Percentiles rank a stretch among this genome's conserved stretches.
These are phyloP conservation scores for Petunia hybrid DNA, from an alignment of 305 asterid species.

Conservation along the genomic window DNA sequence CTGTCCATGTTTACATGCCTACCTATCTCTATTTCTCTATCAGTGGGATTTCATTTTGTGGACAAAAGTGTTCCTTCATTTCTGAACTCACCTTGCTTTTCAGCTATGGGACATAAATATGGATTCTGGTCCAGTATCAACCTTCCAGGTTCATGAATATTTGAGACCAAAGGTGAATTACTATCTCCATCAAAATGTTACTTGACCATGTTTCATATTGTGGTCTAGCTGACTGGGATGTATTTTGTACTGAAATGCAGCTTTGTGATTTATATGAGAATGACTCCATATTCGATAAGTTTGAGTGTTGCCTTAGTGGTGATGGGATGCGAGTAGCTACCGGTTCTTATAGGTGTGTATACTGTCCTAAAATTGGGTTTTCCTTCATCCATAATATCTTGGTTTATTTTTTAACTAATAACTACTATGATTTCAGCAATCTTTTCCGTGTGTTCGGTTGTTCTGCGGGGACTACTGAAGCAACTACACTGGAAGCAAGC, in stretches of 20 bases:
- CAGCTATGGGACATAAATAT: slow-evolving; percentile 98
- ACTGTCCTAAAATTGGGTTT: slow-evolving; percentile 11
- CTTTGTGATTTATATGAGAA: slow-evolving; percentile 94
- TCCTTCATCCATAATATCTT: not conserved
- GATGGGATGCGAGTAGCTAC: slow-evolving; percentile 95
- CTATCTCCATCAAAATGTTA: slow-evolving; percentile 12
- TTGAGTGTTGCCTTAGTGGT: slow-evolving; percentile 98
- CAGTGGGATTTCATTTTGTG: not conserved
- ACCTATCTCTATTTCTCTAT: not conserved
- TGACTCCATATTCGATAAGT: slow-evolving; percentile 97
- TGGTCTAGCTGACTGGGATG: slow-evolving; percentile 43
- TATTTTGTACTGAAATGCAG: slow-evolving; percentile 51
- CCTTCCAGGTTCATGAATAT: slow-evolving; percentile 97
- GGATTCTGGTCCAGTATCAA: slow-evolving; percentile 98
- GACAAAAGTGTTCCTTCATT: slow-evolving; percentile 21
- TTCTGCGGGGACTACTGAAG: slow-evolving; percentile 81
- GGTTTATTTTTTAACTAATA: slow-evolving; percentile 17
- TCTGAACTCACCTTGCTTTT: slow-evolving; percentile 20
- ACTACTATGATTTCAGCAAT: slow-evolving; percentile 63
- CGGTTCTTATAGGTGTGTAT: slow-evolving; percentile 90
- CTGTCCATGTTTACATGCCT: not conserved
- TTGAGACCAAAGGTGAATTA: slow-evolving; percentile 89
- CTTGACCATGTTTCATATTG: slow-evolving; percentile 26
- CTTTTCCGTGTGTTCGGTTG: slow-evolving; percentile 95
- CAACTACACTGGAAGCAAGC: slow-evolving; percentile 95